A percentile compares a stretch with the other conserved stretches of the same genome.
Evolutionary conservation across 2,329 filamentous ascomycete species (phyloP).

Genomic region (Aspergillus sp.): DNA sequence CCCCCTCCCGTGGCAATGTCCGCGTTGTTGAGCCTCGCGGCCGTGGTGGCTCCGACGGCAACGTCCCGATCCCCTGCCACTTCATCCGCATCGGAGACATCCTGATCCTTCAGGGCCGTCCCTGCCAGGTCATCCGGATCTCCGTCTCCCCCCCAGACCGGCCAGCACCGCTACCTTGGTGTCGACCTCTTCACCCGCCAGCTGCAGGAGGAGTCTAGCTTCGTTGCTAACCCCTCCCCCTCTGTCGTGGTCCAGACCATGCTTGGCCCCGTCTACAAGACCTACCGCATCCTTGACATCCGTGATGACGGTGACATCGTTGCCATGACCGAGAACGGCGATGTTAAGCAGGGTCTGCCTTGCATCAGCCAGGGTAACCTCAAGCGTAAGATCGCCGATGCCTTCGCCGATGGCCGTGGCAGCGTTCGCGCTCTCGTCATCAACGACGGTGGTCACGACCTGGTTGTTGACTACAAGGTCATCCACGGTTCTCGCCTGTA

Average conservation of each 20-base stretch:
- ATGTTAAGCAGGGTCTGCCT: constrained; percentile 92
- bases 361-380: constrained; percentile 95
- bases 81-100: constrained; percentile 99
- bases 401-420: constrained; percentile 89
- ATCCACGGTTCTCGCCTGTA: constrained; percentile 73
- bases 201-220: constrained; percentile 96
- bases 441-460: constrained; percentile 85
- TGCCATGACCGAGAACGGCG: constrained; percentile 97
- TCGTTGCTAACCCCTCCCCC: constrained; percentile 93
- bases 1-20: constrained; percentile 42
- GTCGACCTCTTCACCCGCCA: constrained; percentile 99
- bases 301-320: constrained; percentile 76
- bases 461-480: constrained; percentile 98
- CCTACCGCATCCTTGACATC: constrained; percentile 98
- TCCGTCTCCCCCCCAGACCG: constrained; percentile 93
- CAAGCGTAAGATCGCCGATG: constrained; percentile 70
- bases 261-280: constrained; percentile 99
- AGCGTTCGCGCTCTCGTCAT: constrained; percentile 94
- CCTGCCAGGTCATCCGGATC: constrained; percentile 99
- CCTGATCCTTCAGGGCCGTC: constrained; percentile 96
- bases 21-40: constrained; percentile 50
- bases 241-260: constrained; percentile 99
- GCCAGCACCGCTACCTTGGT: constrained; percentile 99
- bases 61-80: constrained; percentile 97
- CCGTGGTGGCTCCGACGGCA: constrained; percentile 59